Conservation (phyloP, 805 yeast genomes). For the Ogataea ramenticola region DNA sequence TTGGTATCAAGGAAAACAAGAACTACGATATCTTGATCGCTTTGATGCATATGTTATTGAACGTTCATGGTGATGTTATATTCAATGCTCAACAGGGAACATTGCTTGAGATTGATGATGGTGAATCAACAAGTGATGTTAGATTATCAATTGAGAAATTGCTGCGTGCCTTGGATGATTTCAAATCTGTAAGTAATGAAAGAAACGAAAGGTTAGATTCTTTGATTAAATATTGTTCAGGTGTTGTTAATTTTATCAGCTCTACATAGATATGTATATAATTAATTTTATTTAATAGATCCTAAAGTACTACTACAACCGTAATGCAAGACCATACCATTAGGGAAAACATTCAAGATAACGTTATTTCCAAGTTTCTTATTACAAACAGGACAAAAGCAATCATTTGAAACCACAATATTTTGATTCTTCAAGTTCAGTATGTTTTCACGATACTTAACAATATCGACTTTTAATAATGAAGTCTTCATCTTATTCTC, state of each 20-base stretch:
- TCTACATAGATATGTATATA: constrained; percentile 24
- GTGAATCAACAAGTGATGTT: constrained; percentile 26
- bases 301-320: constrained; percentile 48
- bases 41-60: constrained; percentile 64
- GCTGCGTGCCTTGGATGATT: constrained; percentile 37
- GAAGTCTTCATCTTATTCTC: constrained; percentile 36
- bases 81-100: constrained; percentile 13
- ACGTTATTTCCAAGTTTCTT: constrained; percentile 48
- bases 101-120: constrained; percentile 5
- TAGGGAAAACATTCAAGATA: constrained; percentile 40
- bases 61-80: constrained; percentile 78
- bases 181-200: constrained; percentile 34
- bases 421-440: constrained; percentile 19
- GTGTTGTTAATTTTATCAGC: constrained; percentile 59
- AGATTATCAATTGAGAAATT: constrained; percentile 29
- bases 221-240: constrained; percentile 71
- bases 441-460: constrained; percentile 37
- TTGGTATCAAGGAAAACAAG: constrained; percentile 46
- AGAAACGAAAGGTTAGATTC: constrained; percentile 51
- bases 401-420: constrained; percentile 29
- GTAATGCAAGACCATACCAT: constrained; percentile 44
- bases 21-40: constrained; percentile 81
- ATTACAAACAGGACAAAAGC: constrained; percentile 53
- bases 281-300: too few species aligned
- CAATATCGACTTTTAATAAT: constrained; percentile 46